These are phyloP conservation scores for Phascolomyces articulosus DNA, from an alignment of 371 early-diverging fungal species.

Conservation along the genomic window DNA sequence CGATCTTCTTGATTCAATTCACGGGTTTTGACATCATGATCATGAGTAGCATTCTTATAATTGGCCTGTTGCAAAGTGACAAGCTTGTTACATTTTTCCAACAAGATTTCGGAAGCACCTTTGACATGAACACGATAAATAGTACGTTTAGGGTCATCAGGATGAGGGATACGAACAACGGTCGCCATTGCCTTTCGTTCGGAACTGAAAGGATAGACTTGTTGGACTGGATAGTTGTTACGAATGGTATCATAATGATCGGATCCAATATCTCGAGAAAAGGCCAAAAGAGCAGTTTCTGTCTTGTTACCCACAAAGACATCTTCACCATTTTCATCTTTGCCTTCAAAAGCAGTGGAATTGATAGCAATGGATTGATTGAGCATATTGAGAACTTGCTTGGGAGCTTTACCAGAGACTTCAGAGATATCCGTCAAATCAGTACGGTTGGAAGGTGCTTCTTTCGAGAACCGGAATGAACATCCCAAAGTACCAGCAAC, in stretches of 20 bases:
- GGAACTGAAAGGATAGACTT: conserved; percentile 81
- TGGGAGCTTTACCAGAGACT: conserved; percentile 36
- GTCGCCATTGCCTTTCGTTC: conserved; percentile 89
- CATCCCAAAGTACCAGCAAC: conserved; percentile 71
- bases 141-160: conserved; percentile 20
- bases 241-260: conserved; percentile 55
- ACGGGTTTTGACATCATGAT: conserved; percentile 54
- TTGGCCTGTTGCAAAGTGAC: conserved; percentile 33
- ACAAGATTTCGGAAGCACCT: conserved; percentile 89
- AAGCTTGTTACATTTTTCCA: conserved; percentile 42
- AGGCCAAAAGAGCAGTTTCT: conserved; percentile 84
- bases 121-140: conserved; percentile 76
- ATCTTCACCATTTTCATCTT: conserved; percentile 58
- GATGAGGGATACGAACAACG: conserved; percentile 57
- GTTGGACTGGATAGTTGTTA: conserved; percentile 51
- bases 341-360: conserved; percentile 80
- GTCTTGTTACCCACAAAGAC: conserved; percentile 87
- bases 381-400: conserved; percentile 37
- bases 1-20: conserved; percentile 45
- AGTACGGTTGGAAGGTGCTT: conserved; percentile 28
- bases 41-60: conserved; percentile 25
- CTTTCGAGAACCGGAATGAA: conserved; percentile 41
- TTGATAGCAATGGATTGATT: conserved; percentile 77
- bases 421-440: conserved; percentile 41
- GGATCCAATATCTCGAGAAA: conserved; percentile 55